Conservation (phyloP, 306 rosid species). For the Ormosia emarginata region DNA sequence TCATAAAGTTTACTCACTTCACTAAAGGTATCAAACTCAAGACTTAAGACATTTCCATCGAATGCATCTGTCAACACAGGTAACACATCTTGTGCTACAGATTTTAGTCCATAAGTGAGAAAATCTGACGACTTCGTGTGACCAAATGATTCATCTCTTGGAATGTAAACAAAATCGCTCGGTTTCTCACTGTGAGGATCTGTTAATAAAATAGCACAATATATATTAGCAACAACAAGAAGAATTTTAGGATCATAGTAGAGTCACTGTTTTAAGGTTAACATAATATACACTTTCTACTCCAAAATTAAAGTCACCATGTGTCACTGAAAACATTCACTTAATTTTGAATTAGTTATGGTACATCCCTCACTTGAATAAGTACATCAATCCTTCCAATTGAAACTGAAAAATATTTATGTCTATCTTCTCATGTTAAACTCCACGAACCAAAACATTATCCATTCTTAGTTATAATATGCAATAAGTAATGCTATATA, state of each 20-base stretch:
- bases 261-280: not conserved
- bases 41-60: slow-evolving; percentile 1
- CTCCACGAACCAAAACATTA: no score
- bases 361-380: not conserved
- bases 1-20: slow-evolving; percentile 54
- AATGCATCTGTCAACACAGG: slow-evolving; percentile 43
- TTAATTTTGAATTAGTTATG: not conserved
- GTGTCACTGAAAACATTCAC: not conserved
- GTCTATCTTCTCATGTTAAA: no score
- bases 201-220: slow-evolving; percentile 13
- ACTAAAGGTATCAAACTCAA: slow-evolving; percentile 48
- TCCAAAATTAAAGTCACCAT: not conserved
- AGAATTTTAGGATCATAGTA: not conserved
- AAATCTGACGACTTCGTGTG: slow-evolving; percentile 60
- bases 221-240: not conserved
- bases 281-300: not conserved
- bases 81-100: slow-evolving; percentile 38
- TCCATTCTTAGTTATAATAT: no score
- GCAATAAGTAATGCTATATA: no score
- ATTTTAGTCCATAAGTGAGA: slow-evolving; percentile 48
- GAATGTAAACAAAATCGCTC: slow-evolving; percentile 33
- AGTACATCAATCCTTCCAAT: not conserved
- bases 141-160: slow-evolving; percentile 63
- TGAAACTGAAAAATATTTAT: no score
- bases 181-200: slow-evolving; percentile 49